A percentile compares a stretch with the other conserved stretches of the same genome.
These are phyloP conservation scores for Suillus tomentosus DNA, from an alignment of 768 basidiomycete species.

Conservation along the genomic window DNA sequence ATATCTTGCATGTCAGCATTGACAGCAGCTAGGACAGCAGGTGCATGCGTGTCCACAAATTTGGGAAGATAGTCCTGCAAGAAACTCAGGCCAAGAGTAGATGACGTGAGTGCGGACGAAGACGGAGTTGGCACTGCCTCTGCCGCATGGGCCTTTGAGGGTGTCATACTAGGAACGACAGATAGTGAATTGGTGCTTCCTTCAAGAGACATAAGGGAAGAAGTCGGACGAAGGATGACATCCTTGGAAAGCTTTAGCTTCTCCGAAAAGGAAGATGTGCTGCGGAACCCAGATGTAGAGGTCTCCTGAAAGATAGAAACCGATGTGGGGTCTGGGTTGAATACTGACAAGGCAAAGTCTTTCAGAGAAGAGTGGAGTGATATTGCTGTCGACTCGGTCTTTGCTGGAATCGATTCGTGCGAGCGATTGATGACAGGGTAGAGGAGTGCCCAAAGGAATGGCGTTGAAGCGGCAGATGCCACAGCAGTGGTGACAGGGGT, in stretches of 20 bases:
- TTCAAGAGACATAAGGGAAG: constrained; percentile 25
- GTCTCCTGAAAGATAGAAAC: constrained; percentile 27
- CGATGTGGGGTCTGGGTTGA: constrained; percentile 47
- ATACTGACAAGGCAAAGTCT: constrained; percentile 54
- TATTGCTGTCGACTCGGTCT: constrained; percentile 29
- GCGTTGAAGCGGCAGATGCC: constrained; percentile 25
- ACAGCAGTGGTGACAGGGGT: constrained; percentile 17
- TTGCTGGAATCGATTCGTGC: constrained; percentile 32
- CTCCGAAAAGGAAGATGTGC: constrained; percentile 28
- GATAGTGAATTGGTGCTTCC: constrained; percentile 32
- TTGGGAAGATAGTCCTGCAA: constrained; percentile 49
- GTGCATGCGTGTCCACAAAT: constrained; percentile 48
- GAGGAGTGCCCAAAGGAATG: constrained; percentile 44
- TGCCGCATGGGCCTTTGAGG: constrained; percentile 9
- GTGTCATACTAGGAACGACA: constrained; percentile 24
- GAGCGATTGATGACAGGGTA: constrained; percentile 43
- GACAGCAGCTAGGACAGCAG: constrained; percentile 45
- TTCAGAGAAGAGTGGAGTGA: constrained; percentile 43
- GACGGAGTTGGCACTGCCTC: constrained; percentile 19
- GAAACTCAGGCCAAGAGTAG: constrained; percentile 38
- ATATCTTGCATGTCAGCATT: constrained; percentile 58
- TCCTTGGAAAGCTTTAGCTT: constrained; percentile 34
- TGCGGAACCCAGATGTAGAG: constrained; percentile 25
- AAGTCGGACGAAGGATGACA: constrained; percentile 38
- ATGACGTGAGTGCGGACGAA: constrained; percentile 18